Conservation (phyloP, 352 stramenopile genomes). For the Phytophthora citricola region DNA sequence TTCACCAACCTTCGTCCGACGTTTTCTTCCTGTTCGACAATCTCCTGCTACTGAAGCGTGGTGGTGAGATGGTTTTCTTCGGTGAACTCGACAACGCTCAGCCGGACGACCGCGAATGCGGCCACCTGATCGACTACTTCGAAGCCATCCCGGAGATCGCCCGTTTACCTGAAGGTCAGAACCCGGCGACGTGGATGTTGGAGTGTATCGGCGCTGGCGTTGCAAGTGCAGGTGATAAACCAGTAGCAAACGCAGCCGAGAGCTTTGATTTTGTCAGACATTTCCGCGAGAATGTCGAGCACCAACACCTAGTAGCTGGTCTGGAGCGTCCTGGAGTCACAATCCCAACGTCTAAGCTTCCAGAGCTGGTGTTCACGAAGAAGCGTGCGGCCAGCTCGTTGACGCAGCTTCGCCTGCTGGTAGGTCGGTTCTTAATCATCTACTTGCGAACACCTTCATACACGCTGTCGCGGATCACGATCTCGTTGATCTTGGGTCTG, state of each 20-base stretch:
- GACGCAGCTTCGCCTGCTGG: slow-evolving; percentile 35
- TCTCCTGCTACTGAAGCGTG: slow-evolving; percentile 75
- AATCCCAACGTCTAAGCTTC: slow-evolving; percentile 8
- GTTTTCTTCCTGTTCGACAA: slow-evolving; percentile 64
- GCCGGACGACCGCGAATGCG: slow-evolving; percentile 1
- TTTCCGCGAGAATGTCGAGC: slow-evolving; percentile 24
- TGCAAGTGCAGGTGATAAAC: slow-evolving; percentile 11
- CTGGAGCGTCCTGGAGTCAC: slow-evolving; percentile 11
- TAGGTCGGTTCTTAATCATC: slow-evolving; percentile 27
- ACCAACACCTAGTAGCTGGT: slow-evolving; percentile 1
- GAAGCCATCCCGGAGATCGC: slow-evolving; percentile 35
- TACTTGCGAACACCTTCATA: slow-evolving; percentile 25
- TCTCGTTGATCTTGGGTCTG: slow-evolving; percentile 12
- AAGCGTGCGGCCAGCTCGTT: slow-evolving; percentile 34
- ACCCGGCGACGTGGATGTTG: slow-evolving; percentile 39
- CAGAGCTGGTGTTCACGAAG: slow-evolving; percentile 17
- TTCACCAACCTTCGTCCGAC: slow-evolving; percentile 13
- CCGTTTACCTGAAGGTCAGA: slow-evolving; percentile 34
- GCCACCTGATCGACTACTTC: slow-evolving; percentile 36
- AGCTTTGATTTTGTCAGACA: slow-evolving; percentile 27
- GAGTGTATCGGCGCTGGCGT: slow-evolving; percentile 40
- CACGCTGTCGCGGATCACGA: slow-evolving; percentile 11
- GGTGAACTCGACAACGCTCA: slow-evolving; percentile 42
- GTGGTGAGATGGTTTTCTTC: slow-evolving; percentile 65
- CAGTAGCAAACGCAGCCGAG: slow-evolving; percentile 4